These are phyloP conservation scores for Borovskyia barvae DNA, from an alignment of 208 protist species.

Conservation along the genomic window DNA sequence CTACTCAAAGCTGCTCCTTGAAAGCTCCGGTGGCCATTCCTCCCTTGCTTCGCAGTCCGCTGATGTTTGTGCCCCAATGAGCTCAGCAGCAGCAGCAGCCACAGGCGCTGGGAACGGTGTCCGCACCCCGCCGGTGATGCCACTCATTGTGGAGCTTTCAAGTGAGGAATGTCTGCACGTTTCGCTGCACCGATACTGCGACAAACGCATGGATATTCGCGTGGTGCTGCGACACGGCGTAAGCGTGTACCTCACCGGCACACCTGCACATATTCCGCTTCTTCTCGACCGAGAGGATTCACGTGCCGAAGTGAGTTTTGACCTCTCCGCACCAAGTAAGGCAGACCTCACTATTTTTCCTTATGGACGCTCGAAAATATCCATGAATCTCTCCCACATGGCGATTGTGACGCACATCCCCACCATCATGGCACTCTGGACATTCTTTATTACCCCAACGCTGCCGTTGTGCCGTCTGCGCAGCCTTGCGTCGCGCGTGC, in stretches of 20 bases:
- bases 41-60: slow-evolving; percentile 12
- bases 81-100: no score
- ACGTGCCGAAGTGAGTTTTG: slow-evolving; percentile 24
- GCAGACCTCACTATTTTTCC: slow-evolving; percentile 48
- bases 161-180: slow-evolving; percentile 31
- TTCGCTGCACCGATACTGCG: slow-evolving; percentile 36
- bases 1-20: slow-evolving; percentile 17
- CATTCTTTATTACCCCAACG: slow-evolving; percentile 48
- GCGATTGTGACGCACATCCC: slow-evolving; percentile 45
- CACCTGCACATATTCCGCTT: slow-evolving; percentile 25
- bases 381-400: slow-evolving; percentile 13
- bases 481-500: slow-evolving; percentile 44
- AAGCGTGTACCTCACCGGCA: slow-evolving; percentile 30
- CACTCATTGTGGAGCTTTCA: slow-evolving; percentile 27
- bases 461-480: slow-evolving; percentile 44
- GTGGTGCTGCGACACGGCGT: slow-evolving; percentile 33
- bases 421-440: slow-evolving; percentile 53
- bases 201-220: slow-evolving; percentile 54
- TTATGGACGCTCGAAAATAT: slow-evolving; percentile 30
- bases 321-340: slow-evolving; percentile 25
- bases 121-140: slow-evolving; percentile 11
- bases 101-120: slow-evolving; percentile 7
- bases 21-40: slow-evolving; percentile 13
- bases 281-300: slow-evolving; percentile 27
- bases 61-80: no score